phyloP scores from a whole-genome alignment of 768 basidiomycete species.

The Melanogaster broomeanus region DNA sequence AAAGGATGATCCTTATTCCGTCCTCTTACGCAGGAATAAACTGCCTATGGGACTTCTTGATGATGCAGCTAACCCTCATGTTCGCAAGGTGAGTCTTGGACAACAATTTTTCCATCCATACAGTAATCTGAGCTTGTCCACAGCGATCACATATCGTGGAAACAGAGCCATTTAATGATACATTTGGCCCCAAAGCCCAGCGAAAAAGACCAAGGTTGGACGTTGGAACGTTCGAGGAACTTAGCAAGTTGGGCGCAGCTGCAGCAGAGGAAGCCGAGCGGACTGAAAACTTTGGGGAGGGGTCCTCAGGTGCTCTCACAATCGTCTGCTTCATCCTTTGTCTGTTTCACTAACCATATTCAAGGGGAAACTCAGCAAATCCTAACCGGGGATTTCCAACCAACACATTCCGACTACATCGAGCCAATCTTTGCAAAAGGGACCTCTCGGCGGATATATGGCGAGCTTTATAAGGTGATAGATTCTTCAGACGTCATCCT shows the following conservation, averaged over 20 bases:
- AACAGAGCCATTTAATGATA: constrained; percentile 92
- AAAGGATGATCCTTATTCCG: constrained; percentile 95
- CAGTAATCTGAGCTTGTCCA: constrained; percentile 4
- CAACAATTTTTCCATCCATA: background rate
- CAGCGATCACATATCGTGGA: constrained; percentile 93
- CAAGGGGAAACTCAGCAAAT: constrained; percentile 12
- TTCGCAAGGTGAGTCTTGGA: constrained; percentile 60
- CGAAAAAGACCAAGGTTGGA: constrained; percentile 87
- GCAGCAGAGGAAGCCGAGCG: constrained; percentile 56
- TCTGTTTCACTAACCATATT: constrained; percentile 2
- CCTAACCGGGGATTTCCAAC: constrained; percentile 41
- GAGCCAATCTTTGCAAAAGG: constrained; percentile 96
- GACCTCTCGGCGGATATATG: constrained; percentile 93
- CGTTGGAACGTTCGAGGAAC: constrained; percentile 90
- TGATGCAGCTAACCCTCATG: constrained; percentile 79
- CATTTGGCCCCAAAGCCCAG: constrained; percentile 95
- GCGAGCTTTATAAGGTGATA: constrained; percentile 98
- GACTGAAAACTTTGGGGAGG: constrained; percentile 38
- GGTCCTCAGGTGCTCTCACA: constrained; percentile 44
- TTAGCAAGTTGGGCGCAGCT: constrained; percentile 63
- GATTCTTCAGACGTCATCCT: constrained; percentile 97
- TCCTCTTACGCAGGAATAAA: constrained; percentile 91
- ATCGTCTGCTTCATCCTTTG: background rate
- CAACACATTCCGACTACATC: constrained; percentile 74
- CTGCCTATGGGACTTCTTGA: constrained; percentile 95